Conservation (phyloP, 805 yeast genomes). For the Komagataella kurtzmanii region DNA sequence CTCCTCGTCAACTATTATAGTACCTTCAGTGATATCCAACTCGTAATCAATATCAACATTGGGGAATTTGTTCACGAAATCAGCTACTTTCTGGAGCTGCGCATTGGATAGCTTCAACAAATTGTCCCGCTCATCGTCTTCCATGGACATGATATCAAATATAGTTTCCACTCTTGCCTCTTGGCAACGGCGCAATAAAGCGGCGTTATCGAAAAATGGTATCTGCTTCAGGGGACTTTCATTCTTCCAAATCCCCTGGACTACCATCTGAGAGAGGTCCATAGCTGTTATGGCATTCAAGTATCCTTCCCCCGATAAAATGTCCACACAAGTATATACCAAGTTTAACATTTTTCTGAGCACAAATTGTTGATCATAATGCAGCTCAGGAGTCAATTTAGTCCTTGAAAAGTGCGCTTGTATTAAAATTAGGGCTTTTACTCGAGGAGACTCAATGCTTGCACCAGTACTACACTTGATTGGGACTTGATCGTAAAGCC, state of each 20-base stretch:
- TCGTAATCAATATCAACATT: conserved; percentile 58
- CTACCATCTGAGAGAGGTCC: conserved; percentile 81
- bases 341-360: conserved; percentile 35
- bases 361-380: conserved; percentile 39
- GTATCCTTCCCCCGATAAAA: conserved; percentile 67
- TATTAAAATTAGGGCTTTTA: conserved; percentile 60
- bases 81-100: conserved; percentile 56
- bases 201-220: conserved; percentile 45
- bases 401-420: conserved; percentile 75
- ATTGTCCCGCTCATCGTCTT: conserved; percentile 45
- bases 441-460: conserved; percentile 34
- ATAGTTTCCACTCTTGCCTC: conserved; percentile 51
- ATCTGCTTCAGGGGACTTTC: conserved; percentile 72
- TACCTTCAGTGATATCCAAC: conserved; percentile 24
- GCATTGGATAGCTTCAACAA: conserved; percentile 37
- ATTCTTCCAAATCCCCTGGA: conserved; percentile 76
- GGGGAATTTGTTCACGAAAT: conserved; percentile 84
- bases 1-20: conserved; percentile 33
- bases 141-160: conserved; percentile 66
- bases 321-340: conserved; percentile 58
- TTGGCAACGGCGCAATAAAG: conserved; percentile 39
- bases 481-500: conserved; percentile 49
- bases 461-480: conserved; percentile 27
- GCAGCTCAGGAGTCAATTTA: conserved; percentile 46
- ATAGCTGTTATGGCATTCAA: conserved; percentile 69